Base-by-base conservation (phyloP, 139 green algal species). In the Micractinium conductrix region DNA sequence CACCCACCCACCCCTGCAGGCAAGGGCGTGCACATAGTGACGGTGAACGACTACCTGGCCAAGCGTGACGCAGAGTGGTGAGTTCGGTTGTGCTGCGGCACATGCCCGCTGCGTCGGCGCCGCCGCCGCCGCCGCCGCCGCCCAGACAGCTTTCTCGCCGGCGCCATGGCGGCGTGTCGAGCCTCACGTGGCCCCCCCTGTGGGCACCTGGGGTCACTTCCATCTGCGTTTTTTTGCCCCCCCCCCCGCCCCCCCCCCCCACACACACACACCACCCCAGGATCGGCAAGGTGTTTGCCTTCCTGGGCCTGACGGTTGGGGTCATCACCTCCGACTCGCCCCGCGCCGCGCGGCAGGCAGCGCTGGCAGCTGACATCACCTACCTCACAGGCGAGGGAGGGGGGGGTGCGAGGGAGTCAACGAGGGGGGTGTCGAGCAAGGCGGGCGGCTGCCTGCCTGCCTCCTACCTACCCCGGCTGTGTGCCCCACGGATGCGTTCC, bases 31-130 rank as follows among this genome's bases (percentile, higher is more conserved):
- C 96, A 99, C 86, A 87, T 98, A 3, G 89, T 98, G 21, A 98
- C 95, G 2, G 95, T 99, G 21, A 99, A 99, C 87, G 95, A 98
- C 71, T 99, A 99, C 87, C 88, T 99, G 60, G 96, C 95, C 2
- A 78, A 87, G 17, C 86, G 95, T 1, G 96, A 99, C 81, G 89
- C 92, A 0, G 91, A 94, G 38, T 98, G 93, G 93, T 93, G 86
- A 55, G 83, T n/a, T 35, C 68, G 38, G 45, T 80, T 22, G 35
- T 74, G 40, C 14, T 71, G n/a, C n/a, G n/a, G n/a, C n/a, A n/a
- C n/a, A n/a, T n/a, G n/a, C n/a, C n/a, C n/a, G n/a, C n/a, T n/a
- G n/a, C n/a, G n/a, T n/a, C n/a, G n/a, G n/a, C n/a, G n/a, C n/a
- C n/a, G n/a, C n/a, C n/a, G n/a, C n/a, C n/a, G n/a, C n/a, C n/a